Percentiles rank a stretch among this genome's conserved stretches.
These are phyloP conservation scores for Cystoisospora suis DNA, from an alignment of 169 alveolate species.

Conservation along the genomic window DNA sequence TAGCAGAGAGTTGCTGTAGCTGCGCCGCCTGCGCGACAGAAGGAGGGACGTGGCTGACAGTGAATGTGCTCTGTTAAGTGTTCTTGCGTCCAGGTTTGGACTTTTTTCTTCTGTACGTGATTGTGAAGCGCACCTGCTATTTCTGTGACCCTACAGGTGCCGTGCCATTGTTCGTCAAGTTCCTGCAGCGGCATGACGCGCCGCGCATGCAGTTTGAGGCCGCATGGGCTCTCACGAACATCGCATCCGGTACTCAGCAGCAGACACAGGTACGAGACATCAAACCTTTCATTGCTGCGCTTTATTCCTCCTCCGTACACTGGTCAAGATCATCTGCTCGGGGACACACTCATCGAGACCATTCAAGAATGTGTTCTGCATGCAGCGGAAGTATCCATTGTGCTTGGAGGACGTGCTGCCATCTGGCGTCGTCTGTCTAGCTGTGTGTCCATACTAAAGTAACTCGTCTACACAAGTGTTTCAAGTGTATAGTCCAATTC, in stretches of 20 bases:
- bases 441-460: too few species aligned
- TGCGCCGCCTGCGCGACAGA: not conserved
- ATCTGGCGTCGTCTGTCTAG: too few species aligned
- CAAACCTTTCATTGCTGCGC: too few species aligned
- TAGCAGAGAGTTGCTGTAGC: not conserved
- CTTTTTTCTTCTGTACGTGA: not conserved
- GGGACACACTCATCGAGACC: not conserved
- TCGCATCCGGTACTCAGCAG: slow-evolving; percentile 95
- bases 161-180: slow-evolving; percentile 92
- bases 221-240: slow-evolving; percentile 91
- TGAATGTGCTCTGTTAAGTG: too few species aligned
- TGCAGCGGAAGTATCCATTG: not conserved
- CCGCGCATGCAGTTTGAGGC: slow-evolving; percentile 96
- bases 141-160: slow-evolving; percentile 90
- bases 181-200: slow-evolving; percentile 82
- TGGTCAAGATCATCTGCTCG: not conserved
- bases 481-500: too few species aligned
- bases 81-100: too few species aligned
- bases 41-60: too few species aligned
- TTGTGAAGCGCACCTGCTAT: not conserved
- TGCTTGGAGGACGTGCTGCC: not conserved
- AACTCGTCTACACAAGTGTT: too few species aligned
- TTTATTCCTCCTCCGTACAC: too few species aligned
- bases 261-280: slow-evolving; percentile 80
- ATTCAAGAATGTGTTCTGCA: not conserved